Evolutionary conservation across 441 rosid species (phyloP).

Genomic region (Kokia cookei): DNA sequence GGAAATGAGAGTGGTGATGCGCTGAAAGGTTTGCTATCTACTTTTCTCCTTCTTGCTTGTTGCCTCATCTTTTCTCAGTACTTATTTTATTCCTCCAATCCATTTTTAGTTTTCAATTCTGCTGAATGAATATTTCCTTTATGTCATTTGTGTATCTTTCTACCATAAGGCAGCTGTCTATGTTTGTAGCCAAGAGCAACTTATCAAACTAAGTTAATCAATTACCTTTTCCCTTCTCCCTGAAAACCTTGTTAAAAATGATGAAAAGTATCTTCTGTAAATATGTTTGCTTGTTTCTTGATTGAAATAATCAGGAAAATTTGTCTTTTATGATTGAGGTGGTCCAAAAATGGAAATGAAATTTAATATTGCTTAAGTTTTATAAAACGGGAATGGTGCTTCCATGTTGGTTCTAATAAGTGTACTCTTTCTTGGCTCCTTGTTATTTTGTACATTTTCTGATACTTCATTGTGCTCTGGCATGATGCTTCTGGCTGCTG

Average conservation of each 20-base stretch:
- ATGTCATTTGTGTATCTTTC: neutral
- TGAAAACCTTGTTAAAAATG: neutral
- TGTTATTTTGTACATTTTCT: neutral
- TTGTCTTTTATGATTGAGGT: neutral
- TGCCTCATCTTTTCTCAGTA: slow-evolving; percentile 4
- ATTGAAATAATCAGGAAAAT: neutral
- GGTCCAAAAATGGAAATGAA: neutral
- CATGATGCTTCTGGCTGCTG: neutral
- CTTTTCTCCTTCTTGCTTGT: neutral
- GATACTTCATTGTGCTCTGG: neutral
- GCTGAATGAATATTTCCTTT: neutral
- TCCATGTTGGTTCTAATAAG: neutral
- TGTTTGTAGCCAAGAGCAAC: neutral
- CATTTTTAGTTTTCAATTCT: neutral
- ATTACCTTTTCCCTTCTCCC: neutral
- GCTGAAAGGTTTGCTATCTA: slow-evolving; percentile 60
- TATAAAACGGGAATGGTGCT: neutral
- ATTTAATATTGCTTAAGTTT: neutral
- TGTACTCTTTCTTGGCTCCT: neutral
- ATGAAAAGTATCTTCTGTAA: neutral
- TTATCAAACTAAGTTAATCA: neutral
- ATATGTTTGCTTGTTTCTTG: neutral
- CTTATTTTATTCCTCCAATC: neutral
- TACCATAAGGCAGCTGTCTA: neutral
- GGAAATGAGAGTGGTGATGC: slow-evolving; percentile 96